Percentiles rank a stretch among this genome's conserved stretches.
phyloP scores from a whole-genome alignment of 2,329 filamentous ascomycete species.

The Penicillium janthinellum region DNA sequence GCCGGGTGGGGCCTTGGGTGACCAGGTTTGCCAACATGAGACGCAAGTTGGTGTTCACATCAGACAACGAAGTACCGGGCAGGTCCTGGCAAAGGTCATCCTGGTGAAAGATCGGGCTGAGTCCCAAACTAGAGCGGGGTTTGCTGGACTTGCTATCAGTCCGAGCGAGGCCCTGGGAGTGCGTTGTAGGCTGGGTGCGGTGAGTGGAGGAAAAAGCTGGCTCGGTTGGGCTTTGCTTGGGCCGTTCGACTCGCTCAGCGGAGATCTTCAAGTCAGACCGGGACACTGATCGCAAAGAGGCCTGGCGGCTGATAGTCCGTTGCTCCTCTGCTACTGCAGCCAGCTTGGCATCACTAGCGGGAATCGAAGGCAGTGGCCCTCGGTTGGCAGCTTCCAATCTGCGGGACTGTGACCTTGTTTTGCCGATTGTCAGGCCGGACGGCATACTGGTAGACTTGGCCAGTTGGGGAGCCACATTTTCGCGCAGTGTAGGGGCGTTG shows the following conservation, averaged over 20 bases:
- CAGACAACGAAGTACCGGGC: conserved; percentile 41
- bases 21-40: conserved; percentile 42
- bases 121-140: conserved; percentile 39
- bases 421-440: conserved; percentile 40
- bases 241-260: conserved; percentile 12
- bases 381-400: conserved; percentile 37
- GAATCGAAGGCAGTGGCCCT: conserved; percentile 15
- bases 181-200: conserved; percentile 17
- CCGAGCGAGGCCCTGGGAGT: conserved; percentile 23
- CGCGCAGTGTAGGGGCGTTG: conserved; percentile 37
- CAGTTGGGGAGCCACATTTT: conserved; percentile 29
- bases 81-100: conserved; percentile 42
- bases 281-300: conserved; percentile 21
- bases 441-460: conserved; percentile 37
- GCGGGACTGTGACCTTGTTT: conserved; percentile 46
- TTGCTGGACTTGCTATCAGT: conserved; percentile 36
- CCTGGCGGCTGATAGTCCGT: conserved; percentile 12
- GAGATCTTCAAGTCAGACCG: conserved; percentile 14
- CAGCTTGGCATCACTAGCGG: conserved; percentile 26
- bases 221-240: conserved; percentile 16
- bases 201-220: conserved; percentile 9
- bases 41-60: conserved; percentile 44
- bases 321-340: conserved; percentile 25
- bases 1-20: conserved; percentile 34
- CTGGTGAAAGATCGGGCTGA: conserved; percentile 41